These are phyloP conservation scores for Trypanosoma lewisi DNA, from an alignment of 208 protist species.

Conservation along the genomic window DNA sequence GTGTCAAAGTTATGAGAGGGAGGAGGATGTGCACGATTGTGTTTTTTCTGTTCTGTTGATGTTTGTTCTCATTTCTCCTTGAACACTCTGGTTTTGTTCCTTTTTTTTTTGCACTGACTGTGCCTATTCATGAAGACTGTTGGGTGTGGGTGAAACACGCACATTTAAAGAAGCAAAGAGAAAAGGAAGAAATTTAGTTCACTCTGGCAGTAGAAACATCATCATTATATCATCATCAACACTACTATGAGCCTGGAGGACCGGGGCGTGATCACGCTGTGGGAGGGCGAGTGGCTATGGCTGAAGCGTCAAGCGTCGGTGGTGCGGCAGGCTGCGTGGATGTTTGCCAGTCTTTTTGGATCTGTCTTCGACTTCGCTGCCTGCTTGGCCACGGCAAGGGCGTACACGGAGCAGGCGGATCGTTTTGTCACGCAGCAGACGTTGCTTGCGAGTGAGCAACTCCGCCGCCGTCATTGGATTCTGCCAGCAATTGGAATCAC, in stretches of 20 bases:
- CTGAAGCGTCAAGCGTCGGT: conserved; percentile 53
- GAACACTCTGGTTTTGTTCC: no score
- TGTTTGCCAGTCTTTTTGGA: conserved; percentile 16
- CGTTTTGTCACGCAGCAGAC: conserved; percentile 40
- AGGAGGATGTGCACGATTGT: no score
- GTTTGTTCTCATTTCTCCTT: no score
- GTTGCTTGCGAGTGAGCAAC: conserved; percentile 28
- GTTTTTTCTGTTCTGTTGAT: no score
- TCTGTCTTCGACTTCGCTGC: conserved; percentile 44
- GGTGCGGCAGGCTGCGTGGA: conserved; percentile 33
- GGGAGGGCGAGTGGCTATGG: conserved; percentile 80
- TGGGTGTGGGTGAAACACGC: no score
- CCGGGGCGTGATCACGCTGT: conserved; percentile 38
- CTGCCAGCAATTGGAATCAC: conserved; percentile 56
- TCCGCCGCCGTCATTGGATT: conserved; percentile 50
- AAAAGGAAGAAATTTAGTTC: neutral
- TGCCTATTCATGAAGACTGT: no score
- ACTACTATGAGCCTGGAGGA: conserved; percentile 23
- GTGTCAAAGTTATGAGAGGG: no score
- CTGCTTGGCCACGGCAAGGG: conserved; percentile 44
- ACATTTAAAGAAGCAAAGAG: neutral
- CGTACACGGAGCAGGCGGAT: conserved; percentile 46
- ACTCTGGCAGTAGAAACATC: neutral
- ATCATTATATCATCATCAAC: no score
- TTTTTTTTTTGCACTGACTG: neutral